phyloP scores from a whole-genome alignment of 164 flowering plant species.

The Liriodendron chinense region DNA sequence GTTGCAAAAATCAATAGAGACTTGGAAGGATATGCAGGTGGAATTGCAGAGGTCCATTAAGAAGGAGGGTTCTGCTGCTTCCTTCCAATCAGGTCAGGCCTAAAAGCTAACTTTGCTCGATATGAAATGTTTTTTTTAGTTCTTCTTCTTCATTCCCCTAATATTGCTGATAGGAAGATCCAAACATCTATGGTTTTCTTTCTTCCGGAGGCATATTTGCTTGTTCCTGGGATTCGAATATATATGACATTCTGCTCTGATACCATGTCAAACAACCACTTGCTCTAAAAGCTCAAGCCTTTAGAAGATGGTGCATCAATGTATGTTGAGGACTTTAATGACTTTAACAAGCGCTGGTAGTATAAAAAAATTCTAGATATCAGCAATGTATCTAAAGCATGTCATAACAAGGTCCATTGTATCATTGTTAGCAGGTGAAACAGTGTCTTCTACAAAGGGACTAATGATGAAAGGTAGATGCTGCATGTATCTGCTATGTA shows the following conservation, averaged over 20 bases:
- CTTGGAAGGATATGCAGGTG: slow-evolving; percentile 72
- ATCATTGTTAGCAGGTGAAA: slow-evolving; percentile 20
- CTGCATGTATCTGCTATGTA: slow-evolving; percentile 64
- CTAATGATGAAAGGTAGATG: slow-evolving; percentile 47
- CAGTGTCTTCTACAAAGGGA: slow-evolving; percentile 8
- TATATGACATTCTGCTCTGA: no score
- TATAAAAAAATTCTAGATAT: no score
- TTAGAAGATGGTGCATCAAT: no score
- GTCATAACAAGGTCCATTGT: neutral
- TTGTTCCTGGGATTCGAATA: no score
- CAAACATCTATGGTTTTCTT: no score
- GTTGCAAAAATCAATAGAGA: slow-evolving; percentile 50
- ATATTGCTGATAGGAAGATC: no score
- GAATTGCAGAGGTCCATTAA: slow-evolving; percentile 47
- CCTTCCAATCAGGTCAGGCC: slow-evolving; percentile 40
- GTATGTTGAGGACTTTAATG: no score
- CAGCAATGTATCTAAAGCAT: neutral
- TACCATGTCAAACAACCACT: no score
- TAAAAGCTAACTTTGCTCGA: neutral
- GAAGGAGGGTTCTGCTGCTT: slow-evolving; percentile 31
- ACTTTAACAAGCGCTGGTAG: no score
- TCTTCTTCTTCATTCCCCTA: no score
- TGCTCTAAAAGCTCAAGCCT: no score
- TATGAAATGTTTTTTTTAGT: neutral
- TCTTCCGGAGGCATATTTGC: no score